Evolutionary conservation across 768 basidiomycete species (phyloP), one percentile per base, ranked within the genome.

Genomic region (Gelatoporia subvermispora): DNA sequence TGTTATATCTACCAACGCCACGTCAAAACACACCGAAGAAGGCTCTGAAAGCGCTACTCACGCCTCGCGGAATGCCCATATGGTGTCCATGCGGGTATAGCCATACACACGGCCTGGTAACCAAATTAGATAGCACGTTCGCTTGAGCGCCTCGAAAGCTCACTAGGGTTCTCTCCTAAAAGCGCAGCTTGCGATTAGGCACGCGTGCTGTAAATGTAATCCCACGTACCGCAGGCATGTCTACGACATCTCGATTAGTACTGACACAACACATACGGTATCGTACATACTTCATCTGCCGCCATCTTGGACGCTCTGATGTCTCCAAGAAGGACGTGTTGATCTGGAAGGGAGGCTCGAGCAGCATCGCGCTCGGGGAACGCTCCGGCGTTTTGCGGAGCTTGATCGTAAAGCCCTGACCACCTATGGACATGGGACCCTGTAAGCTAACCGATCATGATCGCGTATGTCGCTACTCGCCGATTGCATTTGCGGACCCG

Each of bases 371-470:
- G 4, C 79, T 77, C 2, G 89, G 76, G 0, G 84, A 84, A 39
- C 82, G 79, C 53, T 88, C 87, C 3, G 68, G 58, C 0, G 89
- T 89, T 47, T 76, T 75, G 16, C 91, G 79, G 22, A 88, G 77
- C 67, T 93, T 94, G 54, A 93, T 84, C 23, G 80, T 74, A 63
- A 81, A 85, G 0, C 82, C 88, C 60, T 88, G 86, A 0, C 87
- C 87, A 41, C 85, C 85, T 49, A 41, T n/a, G 37, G 8, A 16
- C 5, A n/a, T 20, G 20, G 39, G 38, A 42, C n/a, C n/a, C 8
- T 16, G 10, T 42, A 28, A 18, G 8, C 9, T 24, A 28, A 24
- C 10, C 7, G 41, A 42, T 4, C 24, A 21, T 16, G 7, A 31
- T 13, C 28, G 13, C 28, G 13, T n/a, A 22, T 22, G 16, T 8